Evolutionary conservation across 2,329 filamentous ascomycete genomes (phyloP).

Genomic region (Neocucurbitaria cava): DNA sequence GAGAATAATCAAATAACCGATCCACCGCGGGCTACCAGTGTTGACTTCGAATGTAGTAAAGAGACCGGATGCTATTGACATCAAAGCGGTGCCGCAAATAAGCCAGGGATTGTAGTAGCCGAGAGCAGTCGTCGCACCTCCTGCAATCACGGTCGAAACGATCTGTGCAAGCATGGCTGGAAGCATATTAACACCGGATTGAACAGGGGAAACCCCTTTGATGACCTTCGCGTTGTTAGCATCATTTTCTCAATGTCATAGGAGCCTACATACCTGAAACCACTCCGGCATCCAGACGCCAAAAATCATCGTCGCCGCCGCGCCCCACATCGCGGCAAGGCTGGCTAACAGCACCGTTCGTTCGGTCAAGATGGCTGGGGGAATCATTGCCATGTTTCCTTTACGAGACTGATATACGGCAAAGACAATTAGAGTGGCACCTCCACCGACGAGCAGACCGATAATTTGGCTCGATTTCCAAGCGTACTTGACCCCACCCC

Average conservation of each 20-base stretch:
- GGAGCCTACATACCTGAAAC: slow-evolving; percentile 20
- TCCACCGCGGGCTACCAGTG: slow-evolving; percentile 26
- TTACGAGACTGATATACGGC: slow-evolving; percentile 21
- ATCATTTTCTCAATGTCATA: background rate
- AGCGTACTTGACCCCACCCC: slow-evolving; percentile 47
- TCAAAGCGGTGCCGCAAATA: slow-evolving; percentile 30
- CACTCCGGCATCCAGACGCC: slow-evolving; percentile 32
- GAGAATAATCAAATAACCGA: slow-evolving; percentile 40
- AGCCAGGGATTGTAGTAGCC: slow-evolving; percentile 48
- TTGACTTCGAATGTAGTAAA: slow-evolving; percentile 24
- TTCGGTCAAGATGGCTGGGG: slow-evolving; percentile 48
- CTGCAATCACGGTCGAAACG: slow-evolving; percentile 42
- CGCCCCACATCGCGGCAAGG: slow-evolving; percentile 42
- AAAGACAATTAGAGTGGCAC: slow-evolving; percentile 52
- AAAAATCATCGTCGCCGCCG: slow-evolving; percentile 46
- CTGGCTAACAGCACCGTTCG: slow-evolving; percentile 37
- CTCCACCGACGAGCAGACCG: slow-evolving; percentile 54
- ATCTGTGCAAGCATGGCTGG: slow-evolving; percentile 48
- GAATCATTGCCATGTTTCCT: slow-evolving; percentile 48
- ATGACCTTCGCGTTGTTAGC: slow-evolving; percentile 7
- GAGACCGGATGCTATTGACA: slow-evolving; percentile 35
- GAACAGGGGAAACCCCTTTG: slow-evolving; percentile 16
- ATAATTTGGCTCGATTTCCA: slow-evolving; percentile 59
- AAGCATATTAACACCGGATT: slow-evolving; percentile 27
- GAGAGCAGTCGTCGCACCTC: slow-evolving; percentile 37